Evolutionary conservation across 2,329 filamentous ascomycete species (phyloP).

Genomic region (Chaetoscypha palmicola): DNA sequence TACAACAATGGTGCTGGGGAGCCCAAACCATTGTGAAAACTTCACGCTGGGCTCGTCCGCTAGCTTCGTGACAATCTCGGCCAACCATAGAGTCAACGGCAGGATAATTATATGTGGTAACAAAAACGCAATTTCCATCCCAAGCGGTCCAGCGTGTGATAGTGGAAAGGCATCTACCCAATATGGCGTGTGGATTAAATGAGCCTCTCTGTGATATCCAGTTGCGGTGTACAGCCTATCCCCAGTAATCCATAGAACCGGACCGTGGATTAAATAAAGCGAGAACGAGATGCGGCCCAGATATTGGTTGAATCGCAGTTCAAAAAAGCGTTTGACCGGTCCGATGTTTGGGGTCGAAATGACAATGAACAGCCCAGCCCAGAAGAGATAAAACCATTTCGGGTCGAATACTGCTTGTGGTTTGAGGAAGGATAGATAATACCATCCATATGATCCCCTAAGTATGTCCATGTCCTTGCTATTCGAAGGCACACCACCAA

Average conservation of each 20-base stretch:
- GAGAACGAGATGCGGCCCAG: conserved; percentile 55
- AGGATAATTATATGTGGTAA: conserved; percentile 42
- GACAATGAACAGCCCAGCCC: conserved; percentile 51
- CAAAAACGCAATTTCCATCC: conserved; percentile 44
- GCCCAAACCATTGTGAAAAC: conserved; percentile 27
- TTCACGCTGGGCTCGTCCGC: conserved; percentile 52
- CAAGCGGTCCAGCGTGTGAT: conserved; percentile 53
- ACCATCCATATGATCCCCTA: conserved; percentile 44
- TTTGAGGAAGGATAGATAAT: conserved; percentile 32
- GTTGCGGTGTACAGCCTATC: conserved; percentile 57
- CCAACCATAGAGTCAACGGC: conserved; percentile 48
- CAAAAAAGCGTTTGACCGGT: conserved; percentile 52
- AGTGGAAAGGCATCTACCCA: conserved; percentile 56
- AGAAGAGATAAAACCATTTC: conserved; percentile 63
- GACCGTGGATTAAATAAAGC: conserved; percentile 59
- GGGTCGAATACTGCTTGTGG: conserved; percentile 19
- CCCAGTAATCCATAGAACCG: conserved; percentile 50
- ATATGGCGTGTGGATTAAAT: conserved; percentile 35
- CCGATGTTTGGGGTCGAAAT: conserved; percentile 47
- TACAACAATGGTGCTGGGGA: too few species aligned
- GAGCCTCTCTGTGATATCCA: conserved; percentile 45
- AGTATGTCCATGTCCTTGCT: conserved; percentile 42
- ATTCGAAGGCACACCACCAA: conserved; percentile 53
- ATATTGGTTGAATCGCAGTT: conserved; percentile 51
- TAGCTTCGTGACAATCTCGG: conserved; percentile 16